phyloP scores from a whole-genome alignment of 108 stramenopile species.

The Mediolabrus comicus region DNA sequence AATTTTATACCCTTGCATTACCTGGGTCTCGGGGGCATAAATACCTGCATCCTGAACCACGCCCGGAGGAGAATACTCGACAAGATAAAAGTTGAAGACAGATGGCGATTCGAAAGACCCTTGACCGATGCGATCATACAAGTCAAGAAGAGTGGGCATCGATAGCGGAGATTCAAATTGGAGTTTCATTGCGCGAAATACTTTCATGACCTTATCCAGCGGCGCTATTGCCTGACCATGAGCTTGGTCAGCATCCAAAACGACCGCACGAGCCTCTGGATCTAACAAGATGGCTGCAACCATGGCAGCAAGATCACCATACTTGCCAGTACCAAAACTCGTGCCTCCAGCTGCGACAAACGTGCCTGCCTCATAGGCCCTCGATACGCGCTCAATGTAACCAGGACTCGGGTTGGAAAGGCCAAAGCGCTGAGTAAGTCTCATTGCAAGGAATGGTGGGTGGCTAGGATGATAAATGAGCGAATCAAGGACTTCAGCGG shows the following conservation, averaged over 20 bases:
- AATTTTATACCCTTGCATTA: constrained; percentile 17
- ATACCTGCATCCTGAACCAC: constrained; percentile 13
- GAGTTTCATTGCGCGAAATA: not conserved
- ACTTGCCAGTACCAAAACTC: constrained; percentile 27
- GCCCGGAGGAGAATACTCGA: constrained; percentile 50
- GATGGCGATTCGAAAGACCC: constrained; percentile 39
- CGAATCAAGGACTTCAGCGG: constrained; percentile 35
- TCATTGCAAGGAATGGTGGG: constrained; percentile 45
- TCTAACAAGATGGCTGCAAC: constrained; percentile 50
- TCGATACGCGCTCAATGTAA: constrained; percentile 30
- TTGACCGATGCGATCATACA: constrained; percentile 47
- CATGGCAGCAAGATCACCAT: constrained; percentile 48
- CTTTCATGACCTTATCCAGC: constrained; percentile 13
- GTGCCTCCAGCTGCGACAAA: not conserved
- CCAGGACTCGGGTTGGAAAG: constrained; percentile 48
- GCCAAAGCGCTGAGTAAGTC: constrained; percentile 39
- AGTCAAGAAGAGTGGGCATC: not conserved
- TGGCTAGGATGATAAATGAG: constrained; percentile 39
- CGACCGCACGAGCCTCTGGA: constrained; percentile 20
- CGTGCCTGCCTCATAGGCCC: constrained; percentile 36
- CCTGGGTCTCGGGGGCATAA: constrained; percentile 32
- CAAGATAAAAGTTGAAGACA: constrained; percentile 67
- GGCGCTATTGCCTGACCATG: constrained; percentile 27
- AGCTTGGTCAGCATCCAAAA: constrained; percentile 39
- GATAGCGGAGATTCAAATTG: not conserved